Base-by-base conservation (phyloP, 345 rosid genomes). In the Heritiera fomes region DNA sequence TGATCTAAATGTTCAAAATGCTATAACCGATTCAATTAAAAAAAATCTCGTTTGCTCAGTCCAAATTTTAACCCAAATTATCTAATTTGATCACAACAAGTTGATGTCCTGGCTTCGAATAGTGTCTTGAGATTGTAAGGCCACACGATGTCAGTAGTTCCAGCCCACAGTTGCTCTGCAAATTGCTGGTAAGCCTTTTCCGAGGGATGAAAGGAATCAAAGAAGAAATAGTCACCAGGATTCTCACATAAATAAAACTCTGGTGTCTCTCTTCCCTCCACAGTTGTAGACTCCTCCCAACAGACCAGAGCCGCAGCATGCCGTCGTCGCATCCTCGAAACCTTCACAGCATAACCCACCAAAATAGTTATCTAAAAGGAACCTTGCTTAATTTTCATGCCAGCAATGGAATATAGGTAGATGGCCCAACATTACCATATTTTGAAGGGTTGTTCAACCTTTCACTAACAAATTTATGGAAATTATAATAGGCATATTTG, bases 221-320 rank as follows among this genome's bases (percentile, higher is more conserved):
- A 94, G 55, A 89, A 91, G 11, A 90, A 59, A 73, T 86, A 82
- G 20, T 86, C 81, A 28, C 83, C 80, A 14, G 98, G 97, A 23
- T 85, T 85, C 30, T 83, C 77, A 75, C 98, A 92, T 15, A 92
- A 72, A 71, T 89, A 75, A 71, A 79, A 90, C 80, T 90, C 83
- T 76, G 85, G 91, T 17, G 75, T 41, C 80, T 90, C 87, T 89
- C 71, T 15, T 66, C 49, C 94, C 94, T 77, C 98, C 96, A 77
- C 97, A 91, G 83, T 93, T 92, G 18, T 71, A 82, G 4, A 86
- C 85, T 79, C 97, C 97, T 83, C 91, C 75, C 79, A 45, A 89
- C 55, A 60, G 40, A 60, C 96, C 97, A 55, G 85, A 81, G 59
- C 98, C 98, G 78, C 97, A 92, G 65, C 94, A 94, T 62, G 93